A percentile compares a stretch with the other conserved stretches of the same genome.
Evolutionary conservation across 371 early-diverging fungal genomes (phyloP).

Genomic region (Rhizopus sp.): DNA sequence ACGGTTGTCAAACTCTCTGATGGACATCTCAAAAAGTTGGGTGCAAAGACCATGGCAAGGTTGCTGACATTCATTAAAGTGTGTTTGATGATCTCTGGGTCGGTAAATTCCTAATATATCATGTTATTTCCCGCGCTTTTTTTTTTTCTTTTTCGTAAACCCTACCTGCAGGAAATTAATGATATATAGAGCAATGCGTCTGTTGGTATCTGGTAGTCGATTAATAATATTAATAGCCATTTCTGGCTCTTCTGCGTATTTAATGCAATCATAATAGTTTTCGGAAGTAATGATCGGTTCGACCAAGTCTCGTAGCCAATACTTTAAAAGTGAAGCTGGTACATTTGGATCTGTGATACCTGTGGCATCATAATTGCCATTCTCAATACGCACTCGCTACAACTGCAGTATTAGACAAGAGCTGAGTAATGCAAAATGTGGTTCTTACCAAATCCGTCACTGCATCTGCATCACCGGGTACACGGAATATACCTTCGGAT

Average conservation of each 20-base stretch:
- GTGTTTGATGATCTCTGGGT: constrained; percentile 61
- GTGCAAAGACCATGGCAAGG: constrained; percentile 96
- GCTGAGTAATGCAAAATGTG: not conserved
- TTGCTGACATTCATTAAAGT: constrained; percentile 92
- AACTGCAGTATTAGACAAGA: not conserved
- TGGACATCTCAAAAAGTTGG: constrained; percentile 90
- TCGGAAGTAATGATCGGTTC: constrained; percentile 87
- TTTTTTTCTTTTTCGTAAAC: constrained; percentile 5
- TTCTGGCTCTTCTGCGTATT: constrained; percentile 53
- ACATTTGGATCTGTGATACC: constrained; percentile 88
- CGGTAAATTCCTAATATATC: constrained; percentile 62
- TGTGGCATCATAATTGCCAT: constrained; percentile 69
- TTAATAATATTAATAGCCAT: constrained; percentile 65
- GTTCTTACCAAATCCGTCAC: constrained; percentile 76
- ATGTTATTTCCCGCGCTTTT: not conserved
- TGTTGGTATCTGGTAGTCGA: constrained; percentile 73
- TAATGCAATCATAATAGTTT: constrained; percentile 75
- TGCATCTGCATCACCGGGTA: constrained; percentile 93
- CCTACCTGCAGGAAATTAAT: constrained; percentile 76
- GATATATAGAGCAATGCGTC: constrained; percentile 74
- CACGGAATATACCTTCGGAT: constrained; percentile 95
- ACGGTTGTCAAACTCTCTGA: constrained; percentile 74
- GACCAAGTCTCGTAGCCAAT: constrained; percentile 92
- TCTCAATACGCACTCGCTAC: constrained; percentile 77
- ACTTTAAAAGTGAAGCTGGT: constrained; percentile 90